Evolutionary conservation across 2,329 filamentous ascomycete genomes (phyloP).

Genomic region (Alternaria ethzedia): DNA sequence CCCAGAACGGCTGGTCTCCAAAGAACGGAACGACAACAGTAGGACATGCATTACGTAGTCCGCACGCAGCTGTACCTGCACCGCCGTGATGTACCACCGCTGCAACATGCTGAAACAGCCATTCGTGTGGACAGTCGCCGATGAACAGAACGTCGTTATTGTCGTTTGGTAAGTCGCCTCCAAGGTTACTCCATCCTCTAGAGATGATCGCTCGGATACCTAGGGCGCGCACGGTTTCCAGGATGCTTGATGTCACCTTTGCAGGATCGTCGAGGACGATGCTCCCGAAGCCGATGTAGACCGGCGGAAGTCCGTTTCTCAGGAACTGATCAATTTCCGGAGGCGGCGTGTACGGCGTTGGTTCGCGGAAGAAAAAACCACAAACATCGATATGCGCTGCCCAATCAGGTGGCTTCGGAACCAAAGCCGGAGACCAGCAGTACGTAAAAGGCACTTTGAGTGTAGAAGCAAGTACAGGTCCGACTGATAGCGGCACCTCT

Average conservation of each 20-base stretch:
- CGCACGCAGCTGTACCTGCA: slow-evolving; percentile 84
- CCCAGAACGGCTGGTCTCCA: slow-evolving; percentile 46
- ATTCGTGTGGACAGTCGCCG: slow-evolving; percentile 83
- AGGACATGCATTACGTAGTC: slow-evolving; percentile 75
- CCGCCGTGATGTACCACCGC: slow-evolving; percentile 85
- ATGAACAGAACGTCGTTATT: slow-evolving; percentile 54
- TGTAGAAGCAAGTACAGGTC: slow-evolving; percentile 44
- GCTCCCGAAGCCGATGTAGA: slow-evolving; percentile 65
- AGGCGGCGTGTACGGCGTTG: slow-evolving; percentile 49
- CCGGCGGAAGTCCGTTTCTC: slow-evolving; percentile 55
- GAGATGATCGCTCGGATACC: slow-evolving; percentile 55
- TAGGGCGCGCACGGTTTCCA: slow-evolving; percentile 65
- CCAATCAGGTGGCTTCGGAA: slow-evolving; percentile 28
- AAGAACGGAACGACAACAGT: slow-evolving; percentile 83
- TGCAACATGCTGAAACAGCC: slow-evolving; percentile 80
- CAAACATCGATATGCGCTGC: slow-evolving; percentile 37
- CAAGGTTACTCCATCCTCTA: slow-evolving; percentile 18
- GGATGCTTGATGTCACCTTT: slow-evolving; percentile 52
- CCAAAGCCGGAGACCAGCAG: slow-evolving; percentile 53
- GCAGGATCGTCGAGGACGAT: slow-evolving; percentile 62
- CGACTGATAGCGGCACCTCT: slow-evolving; percentile 33
- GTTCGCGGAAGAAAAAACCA: slow-evolving; percentile 56
- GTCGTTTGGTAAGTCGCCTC: slow-evolving; percentile 7
- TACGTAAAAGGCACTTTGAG: slow-evolving; percentile 54
- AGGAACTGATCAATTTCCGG: slow-evolving; percentile 54